These are phyloP conservation scores for Didymella keratinophila DNA, from an alignment of 2,329 filamentous ascomycete species.

Conservation along the genomic window DNA sequence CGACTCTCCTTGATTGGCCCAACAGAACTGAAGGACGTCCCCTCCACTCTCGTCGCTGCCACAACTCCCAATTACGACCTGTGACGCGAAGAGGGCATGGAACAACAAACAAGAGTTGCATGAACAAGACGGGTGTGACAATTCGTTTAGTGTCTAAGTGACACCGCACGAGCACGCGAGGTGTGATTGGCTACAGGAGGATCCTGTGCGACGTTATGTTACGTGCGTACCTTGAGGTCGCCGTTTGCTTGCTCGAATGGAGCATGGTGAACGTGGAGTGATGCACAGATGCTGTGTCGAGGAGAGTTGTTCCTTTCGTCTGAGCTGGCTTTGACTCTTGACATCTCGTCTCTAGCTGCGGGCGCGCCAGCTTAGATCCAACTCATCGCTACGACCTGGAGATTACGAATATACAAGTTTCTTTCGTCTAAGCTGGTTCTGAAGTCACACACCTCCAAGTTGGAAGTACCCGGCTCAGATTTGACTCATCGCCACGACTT, in stretches of 20 bases:
- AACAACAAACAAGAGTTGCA: not conserved
- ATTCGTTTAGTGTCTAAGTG: not conserved
- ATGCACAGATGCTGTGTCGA: not conserved
- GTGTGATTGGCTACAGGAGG: not conserved
- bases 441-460: too few relatives aligned
- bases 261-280: not conserved
- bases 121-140: slow-evolving; percentile 1
- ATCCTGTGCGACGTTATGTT: not conserved
- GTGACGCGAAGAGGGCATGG: too few relatives aligned
- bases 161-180: not conserved
- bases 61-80: not conserved
- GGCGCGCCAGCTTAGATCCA: too few relatives aligned
- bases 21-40: too few relatives aligned
- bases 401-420: too few relatives aligned
- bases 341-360: too few relatives aligned
- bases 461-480: too few relatives aligned
- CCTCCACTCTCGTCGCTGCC: too few relatives aligned
- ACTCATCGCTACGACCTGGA: too few relatives aligned
- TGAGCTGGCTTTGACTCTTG: not conserved
- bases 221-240: not conserved
- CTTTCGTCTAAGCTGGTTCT: too few relatives aligned
- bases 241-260: not conserved
- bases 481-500: not conserved
- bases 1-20: not conserved
- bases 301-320: not conserved